A percentile compares a stretch with the other conserved stretches of the same genome.
These are phyloP conservation scores for Rhizoctonia solani DNA, from an alignment of 1,284 basidiomycete species.

Conservation along the genomic window DNA sequence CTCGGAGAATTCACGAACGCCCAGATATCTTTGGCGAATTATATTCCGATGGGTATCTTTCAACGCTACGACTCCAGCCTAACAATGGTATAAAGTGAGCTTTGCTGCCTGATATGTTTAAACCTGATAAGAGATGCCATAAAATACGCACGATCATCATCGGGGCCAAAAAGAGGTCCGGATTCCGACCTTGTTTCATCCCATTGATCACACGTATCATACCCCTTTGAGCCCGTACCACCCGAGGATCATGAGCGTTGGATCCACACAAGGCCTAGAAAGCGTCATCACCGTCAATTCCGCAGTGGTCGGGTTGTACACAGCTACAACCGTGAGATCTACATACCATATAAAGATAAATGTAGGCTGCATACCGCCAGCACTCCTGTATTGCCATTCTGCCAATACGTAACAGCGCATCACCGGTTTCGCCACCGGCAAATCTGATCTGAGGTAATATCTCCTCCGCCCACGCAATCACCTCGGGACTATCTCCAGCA, in stretches of 20 bases:
- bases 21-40: neutral
- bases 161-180: slow-evolving; percentile 3
- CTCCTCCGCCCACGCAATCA: neutral
- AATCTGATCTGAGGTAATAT: too few species aligned
- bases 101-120: too few species aligned
- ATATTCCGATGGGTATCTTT: neutral
- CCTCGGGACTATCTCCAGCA: neutral
- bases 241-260: neutral
- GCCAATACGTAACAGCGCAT: neutral
- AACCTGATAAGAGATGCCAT: too few species aligned
- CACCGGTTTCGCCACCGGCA: neutral
- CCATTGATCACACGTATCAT: neutral
- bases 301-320: neutral
- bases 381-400: slow-evolving; percentile 2
- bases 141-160: too few species aligned
- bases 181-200: neutral
- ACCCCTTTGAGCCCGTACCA: neutral
- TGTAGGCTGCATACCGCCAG: slow-evolving; percentile 2
- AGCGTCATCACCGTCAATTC: neutral
- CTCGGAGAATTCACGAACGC: neutral
- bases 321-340: neutral
- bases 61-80: neutral
- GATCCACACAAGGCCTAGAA: neutral
- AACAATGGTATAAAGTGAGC: neutral
- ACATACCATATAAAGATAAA: slow-evolving; percentile 11